These are phyloP conservation scores for Fusarium praegraminearum DNA, from an alignment of 2,329 filamentous ascomycete genomes.

Conservation along the genomic window DNA sequence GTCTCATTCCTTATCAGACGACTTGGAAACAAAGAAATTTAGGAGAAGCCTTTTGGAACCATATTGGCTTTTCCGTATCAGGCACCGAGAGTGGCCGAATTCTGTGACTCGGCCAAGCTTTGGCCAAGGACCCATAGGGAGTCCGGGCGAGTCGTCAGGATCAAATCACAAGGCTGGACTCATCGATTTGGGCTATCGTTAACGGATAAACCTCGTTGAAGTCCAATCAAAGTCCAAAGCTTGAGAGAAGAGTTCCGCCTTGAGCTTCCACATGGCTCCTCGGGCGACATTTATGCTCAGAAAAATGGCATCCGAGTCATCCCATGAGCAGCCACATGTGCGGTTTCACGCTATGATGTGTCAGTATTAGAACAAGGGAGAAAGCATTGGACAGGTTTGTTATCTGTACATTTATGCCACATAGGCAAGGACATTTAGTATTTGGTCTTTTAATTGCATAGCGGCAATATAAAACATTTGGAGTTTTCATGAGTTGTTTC, in stretches of 20 bases:
- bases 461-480: background rate
- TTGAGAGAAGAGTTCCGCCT: background rate
- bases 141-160: background rate
- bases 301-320: background rate
- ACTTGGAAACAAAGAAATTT: background rate
- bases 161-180: background rate
- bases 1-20: background rate
- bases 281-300: background rate
- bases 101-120: slow-evolving; percentile 23
- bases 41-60: background rate
- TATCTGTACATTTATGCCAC: background rate
- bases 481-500: background rate
- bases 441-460: background rate
- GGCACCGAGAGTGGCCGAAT: slow-evolving; percentile 1
- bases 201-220: background rate
- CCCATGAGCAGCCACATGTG: background rate
- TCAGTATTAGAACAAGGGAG: background rate
- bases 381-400: background rate
- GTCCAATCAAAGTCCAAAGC: background rate
- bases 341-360: background rate
- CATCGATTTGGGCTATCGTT: background rate
- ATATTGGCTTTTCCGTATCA: background rate
- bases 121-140: background rate
- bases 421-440: background rate
- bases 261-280: background rate